Evolutionary conservation across 352 stramenopile species (phyloP).

Genomic region (Blastocystis sp.): DNA sequence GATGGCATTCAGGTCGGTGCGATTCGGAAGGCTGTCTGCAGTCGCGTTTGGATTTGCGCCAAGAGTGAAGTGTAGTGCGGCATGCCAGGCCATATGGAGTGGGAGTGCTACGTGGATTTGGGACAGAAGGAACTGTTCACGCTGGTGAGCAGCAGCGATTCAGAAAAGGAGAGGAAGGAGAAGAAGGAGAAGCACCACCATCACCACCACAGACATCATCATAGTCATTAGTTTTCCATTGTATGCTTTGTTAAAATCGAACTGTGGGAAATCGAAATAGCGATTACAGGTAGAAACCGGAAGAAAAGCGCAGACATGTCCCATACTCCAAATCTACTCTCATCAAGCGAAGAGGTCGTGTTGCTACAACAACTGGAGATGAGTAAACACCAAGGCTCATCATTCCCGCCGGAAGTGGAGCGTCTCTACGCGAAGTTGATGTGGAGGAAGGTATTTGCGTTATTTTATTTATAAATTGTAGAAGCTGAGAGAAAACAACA

Average conservation of each 20-base stretch:
- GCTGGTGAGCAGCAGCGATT: background rate
- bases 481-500: constrained; percentile 23
- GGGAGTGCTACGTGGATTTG: constrained; percentile 20
- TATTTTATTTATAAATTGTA: background rate
- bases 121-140: constrained; percentile 13
- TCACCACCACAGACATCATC: constrained; percentile 15
- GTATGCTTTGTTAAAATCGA: background rate
- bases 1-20: background rate
- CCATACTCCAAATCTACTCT: constrained; percentile 9
- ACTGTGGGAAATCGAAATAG: background rate
- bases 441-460: constrained; percentile 19
- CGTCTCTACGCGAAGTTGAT: constrained; percentile 42
- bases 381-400: background rate
- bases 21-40: constrained; percentile 8
- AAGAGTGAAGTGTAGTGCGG: constrained; percentile 5
- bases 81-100: constrained; percentile 8
- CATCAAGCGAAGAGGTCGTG: constrained; percentile 33
- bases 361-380: constrained; percentile 61
- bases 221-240: background rate
- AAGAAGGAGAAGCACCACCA: background rate
- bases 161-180: background rate
- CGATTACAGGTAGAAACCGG: background rate
- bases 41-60: background rate
- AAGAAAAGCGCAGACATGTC: background rate
- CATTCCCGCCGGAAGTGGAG: constrained; percentile 35